phyloP scores from a whole-genome alignment of 768 basidiomycete genomes.

The button mushroom (Agaricus bisporus) region DNA sequence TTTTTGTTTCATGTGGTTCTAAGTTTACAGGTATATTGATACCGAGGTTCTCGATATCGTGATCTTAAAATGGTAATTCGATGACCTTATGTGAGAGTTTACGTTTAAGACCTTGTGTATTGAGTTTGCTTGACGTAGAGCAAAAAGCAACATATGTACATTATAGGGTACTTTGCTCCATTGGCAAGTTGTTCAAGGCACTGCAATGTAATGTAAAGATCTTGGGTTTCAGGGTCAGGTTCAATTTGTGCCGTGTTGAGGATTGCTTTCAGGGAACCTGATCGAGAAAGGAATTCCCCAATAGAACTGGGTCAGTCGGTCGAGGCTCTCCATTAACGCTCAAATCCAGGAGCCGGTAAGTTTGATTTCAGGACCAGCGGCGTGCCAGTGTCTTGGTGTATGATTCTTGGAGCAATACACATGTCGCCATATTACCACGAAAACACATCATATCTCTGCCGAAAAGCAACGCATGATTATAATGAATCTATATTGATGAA shows the following conservation, averaged over 20 bases:
- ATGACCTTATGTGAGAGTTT: background rate
- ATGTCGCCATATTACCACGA: background rate
- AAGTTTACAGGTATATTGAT: background rate
- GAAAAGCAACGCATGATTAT: background rate
- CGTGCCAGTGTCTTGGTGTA: background rate
- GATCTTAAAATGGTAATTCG: constrained; percentile 8
- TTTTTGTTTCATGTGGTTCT: background rate
- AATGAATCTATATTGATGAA: background rate
- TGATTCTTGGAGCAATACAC: background rate
- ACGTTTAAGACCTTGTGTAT: no score
- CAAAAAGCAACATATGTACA: no score
- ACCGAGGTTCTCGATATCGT: background rate
- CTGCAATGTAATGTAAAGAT: no score
- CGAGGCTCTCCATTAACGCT: no score
- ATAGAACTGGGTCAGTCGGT: background rate
- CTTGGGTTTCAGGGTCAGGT: no score
- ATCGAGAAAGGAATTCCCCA: background rate
- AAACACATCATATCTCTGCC: background rate
- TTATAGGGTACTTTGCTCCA: no score
- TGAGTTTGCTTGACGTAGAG: no score
- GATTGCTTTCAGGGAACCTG: background rate
- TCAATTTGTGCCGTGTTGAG: no score
- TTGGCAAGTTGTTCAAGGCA: no score
- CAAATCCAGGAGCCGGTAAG: background rate
- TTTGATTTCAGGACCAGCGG: no score